Conservation (phyloP, 345 rosid species). For the Syzygium grande region DNA sequence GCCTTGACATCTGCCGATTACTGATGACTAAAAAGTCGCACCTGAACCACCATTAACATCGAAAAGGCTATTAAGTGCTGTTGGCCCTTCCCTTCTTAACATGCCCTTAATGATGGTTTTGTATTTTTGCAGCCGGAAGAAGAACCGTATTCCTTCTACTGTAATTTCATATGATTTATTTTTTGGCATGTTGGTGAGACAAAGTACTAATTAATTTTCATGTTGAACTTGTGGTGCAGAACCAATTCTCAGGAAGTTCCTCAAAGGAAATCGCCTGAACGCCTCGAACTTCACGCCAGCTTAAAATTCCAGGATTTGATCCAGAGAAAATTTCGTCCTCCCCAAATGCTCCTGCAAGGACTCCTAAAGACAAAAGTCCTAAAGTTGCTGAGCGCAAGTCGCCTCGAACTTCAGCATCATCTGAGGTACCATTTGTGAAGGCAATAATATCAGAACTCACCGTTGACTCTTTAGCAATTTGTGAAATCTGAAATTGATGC, state of each 20-base stretch:
- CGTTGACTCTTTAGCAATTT: neutral
- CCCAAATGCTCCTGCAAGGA: conserved; percentile 36
- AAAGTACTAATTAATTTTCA: neutral
- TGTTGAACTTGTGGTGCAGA: conserved; percentile 27
- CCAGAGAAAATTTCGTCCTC: conserved; percentile 38
- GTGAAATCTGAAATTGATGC: neutral
- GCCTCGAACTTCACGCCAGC: conserved; percentile 57
- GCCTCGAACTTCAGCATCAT: conserved; percentile 39
- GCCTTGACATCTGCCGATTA: neutral
- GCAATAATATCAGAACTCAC: neutral
- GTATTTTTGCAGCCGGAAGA: neutral
- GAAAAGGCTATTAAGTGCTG: neutral
- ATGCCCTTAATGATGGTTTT: neutral
- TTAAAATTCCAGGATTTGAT: conserved; percentile 44
- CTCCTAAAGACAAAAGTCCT: conserved; percentile 66
- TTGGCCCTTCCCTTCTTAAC: neutral
- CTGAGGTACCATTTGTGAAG: conserved; percentile 47
- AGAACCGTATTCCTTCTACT: neutral
- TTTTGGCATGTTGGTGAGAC: neutral
- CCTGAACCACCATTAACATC: neutral
- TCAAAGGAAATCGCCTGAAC: conserved; percentile 65
- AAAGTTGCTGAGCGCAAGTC: conserved; percentile 70
- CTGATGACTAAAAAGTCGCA: neutral
- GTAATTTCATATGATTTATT: neutral
- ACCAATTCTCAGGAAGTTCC: conserved; percentile 51